Evolutionary conservation across 2,329 filamentous ascomycete genomes (phyloP).

Genomic region (Plectosphaerella sp.): DNA sequence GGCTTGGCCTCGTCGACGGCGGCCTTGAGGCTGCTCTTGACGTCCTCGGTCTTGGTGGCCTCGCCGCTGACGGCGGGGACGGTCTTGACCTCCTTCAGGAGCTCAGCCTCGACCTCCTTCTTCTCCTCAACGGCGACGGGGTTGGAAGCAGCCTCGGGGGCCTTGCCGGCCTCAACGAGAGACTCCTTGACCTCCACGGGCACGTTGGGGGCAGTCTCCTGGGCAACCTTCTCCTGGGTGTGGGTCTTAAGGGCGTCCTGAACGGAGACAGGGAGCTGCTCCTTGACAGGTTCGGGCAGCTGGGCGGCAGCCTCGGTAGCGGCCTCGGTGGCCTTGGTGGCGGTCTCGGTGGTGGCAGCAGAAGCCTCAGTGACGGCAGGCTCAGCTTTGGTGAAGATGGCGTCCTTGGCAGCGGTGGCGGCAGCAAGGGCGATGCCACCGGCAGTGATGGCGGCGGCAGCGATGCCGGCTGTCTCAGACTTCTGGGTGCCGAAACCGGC

Average conservation of each 20-base stretch:
- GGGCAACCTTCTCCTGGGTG: slow-evolving; percentile 34
- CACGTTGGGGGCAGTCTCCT: slow-evolving; percentile 45
- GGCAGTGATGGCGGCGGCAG: slow-evolving; percentile 24
- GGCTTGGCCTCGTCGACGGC: slow-evolving; percentile 15
- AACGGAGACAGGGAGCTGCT: slow-evolving; percentile 43
- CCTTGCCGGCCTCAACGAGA: slow-evolving; percentile 51
- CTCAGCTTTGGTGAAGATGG: slow-evolving; percentile 15
- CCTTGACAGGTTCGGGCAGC: slow-evolving; percentile 51
- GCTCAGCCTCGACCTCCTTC: slow-evolving; percentile 67
- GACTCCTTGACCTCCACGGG: slow-evolving; percentile 55
- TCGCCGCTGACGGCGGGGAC: slow-evolving; percentile 21
- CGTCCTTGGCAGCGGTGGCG: slow-evolving; percentile 22
- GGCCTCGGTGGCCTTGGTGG: slow-evolving; percentile 27
- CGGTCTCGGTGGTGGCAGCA: slow-evolving; percentile 31
- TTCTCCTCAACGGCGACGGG: slow-evolving; percentile 69
- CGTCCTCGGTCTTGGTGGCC: slow-evolving; percentile 16
- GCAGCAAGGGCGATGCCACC: slow-evolving; percentile 32
- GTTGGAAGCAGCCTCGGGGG: slow-evolving; percentile 68
- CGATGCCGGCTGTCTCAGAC: slow-evolving; percentile 38
- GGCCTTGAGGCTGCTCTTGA: slow-evolving; percentile 20
- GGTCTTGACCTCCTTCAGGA: slow-evolving; percentile 59
- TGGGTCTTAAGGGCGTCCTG: slow-evolving; percentile 42
- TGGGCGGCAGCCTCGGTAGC: slow-evolving; percentile 36
- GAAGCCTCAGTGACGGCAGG: slow-evolving; percentile 24
- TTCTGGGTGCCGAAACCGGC: slow-evolving; percentile 49